These are phyloP conservation scores for Talaromyces liani DNA, from an alignment of 495 filamentous ascomycete genomes.

Conservation along the genomic window DNA sequence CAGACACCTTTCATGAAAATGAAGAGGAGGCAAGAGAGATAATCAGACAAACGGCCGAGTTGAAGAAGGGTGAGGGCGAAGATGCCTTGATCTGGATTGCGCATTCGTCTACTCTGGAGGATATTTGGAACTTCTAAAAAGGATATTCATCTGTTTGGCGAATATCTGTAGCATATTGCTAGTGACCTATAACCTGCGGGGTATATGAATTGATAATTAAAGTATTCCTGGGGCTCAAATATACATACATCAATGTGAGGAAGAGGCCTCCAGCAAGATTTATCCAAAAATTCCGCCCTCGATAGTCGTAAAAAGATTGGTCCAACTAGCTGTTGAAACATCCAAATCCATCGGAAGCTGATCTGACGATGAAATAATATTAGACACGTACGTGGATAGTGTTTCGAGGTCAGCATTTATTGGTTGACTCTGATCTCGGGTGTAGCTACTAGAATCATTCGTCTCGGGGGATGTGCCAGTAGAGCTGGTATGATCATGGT, in stretches of 20 bases:
- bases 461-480: not conserved
- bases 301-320: not conserved
- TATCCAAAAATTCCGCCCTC: not conserved
- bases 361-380: not conserved
- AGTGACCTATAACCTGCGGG: too few species aligned
- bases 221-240: too few species aligned
- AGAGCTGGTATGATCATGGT: not conserved
- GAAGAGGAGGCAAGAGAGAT: not conserved
- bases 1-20: not conserved
- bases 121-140: conserved; percentile 2
- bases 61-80: conserved; percentile 2
- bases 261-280: too few species aligned
- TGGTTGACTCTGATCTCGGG: not conserved
- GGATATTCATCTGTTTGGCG: too few species aligned
- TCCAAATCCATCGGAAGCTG: not conserved
- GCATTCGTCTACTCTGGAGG: not conserved
- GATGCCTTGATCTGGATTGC: conserved; percentile 1
- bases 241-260: too few species aligned
- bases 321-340: conserved; percentile 1
- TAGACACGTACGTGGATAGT: not conserved
- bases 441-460: not conserved
- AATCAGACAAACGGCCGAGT: not conserved
- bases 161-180: too few species aligned
- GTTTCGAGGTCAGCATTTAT: not conserved
- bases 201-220: too few species aligned